Evolutionary conservation across 208 protist species (phyloP), one percentile per base, ranked within the genome.

Genomic region (Naegleria fowleri): DNA sequence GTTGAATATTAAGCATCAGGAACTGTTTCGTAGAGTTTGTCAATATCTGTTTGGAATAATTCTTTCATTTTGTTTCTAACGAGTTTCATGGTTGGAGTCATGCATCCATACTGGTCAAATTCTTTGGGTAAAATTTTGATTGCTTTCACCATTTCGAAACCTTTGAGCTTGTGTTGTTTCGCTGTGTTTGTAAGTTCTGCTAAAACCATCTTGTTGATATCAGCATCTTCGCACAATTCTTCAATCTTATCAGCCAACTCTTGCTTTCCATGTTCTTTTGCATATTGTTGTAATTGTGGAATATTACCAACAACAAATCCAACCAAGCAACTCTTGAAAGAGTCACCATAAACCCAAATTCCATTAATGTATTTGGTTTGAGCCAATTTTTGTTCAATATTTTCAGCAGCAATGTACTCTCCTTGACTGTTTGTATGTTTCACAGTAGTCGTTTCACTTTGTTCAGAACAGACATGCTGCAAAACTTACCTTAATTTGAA

Each of bases 401-500:
- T 90, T 36, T 90, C 87, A 13, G 55, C 36, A 36, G 87, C 87
- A 90, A 90, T 29, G 33, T 90, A 90, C 43, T 90, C 87, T 22
- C 87, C 87, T 36, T 79, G 48, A 33, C 29, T 41, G 43, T n/a
- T n/a, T n/a, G 43, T 48, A 48, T 48, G 43, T 48, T 48, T 48
- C 43, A 48, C 43, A 48, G n/a, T n/a, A n/a, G n/a, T n/a, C n/a
- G n/a, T n/a, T n/a, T n/a, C n/a, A n/a, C n/a, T n/a, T n/a, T n/a
- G n/a, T n/a, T n/a, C n/a, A n/a, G n/a, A n/a, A n/a, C n/a, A n/a
- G n/a, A n/a, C n/a, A n/a, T n/a, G n/a, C n/a, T n/a, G n/a, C n/a
- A 48, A 48, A 1, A 48, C 43, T 48, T 48, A 48, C 43, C 43
- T 48, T 19, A 90, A 33, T 36, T 98, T 98, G 90, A 98, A 97